Base-by-base conservation (phyloP, 1,139 yeast species). In the Protomyces pachydermus region DNA sequence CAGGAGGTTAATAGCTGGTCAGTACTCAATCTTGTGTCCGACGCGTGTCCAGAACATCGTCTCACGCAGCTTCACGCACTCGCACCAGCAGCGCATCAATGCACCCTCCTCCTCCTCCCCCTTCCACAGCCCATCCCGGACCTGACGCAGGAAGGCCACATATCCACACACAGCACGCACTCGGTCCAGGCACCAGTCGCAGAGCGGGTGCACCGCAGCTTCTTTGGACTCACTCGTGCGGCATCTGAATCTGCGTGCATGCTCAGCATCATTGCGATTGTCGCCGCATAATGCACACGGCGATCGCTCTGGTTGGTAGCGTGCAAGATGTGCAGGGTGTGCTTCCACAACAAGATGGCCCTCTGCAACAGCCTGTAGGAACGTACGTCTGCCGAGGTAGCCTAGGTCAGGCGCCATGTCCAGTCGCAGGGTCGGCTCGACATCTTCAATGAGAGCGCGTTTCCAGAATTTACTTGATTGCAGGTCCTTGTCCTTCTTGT, bases 321-420 rank as follows among this genome's bases (percentile, higher is more conserved):
- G 42, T 18, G 62, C 39, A 18, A 58, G 55, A n/a, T 61, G 54
- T 1, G 69, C 95, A 64, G 91, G 85, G 14, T 91, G 82, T 0
- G 98, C 98, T 74, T 91, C 97, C 51, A 93, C 85, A 14, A 85
- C 81, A 6, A 89, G 91, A 56, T 87, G 81, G 4, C 96, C 96
- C 62, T 91, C 97, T 51, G 87, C 80, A 68, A 91, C 80, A 42
- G 86, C 81, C 61, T 79, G 76, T 81, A 91, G 79, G 67, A 89
- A 81, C 53, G 84, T 79, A 70, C 85, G 80, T 67, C 82, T 79
- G 50, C 80, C 81, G 61, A 84, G 76, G 84, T 86, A 84, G 42
- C 85, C 80, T 63, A 85, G 74, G 10, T 85, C 85, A 1, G 86
- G 84, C 0, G 90, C 84, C 56, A 75, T 72, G 66, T 85, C 90